phyloP scores from a whole-genome alignment of 768 basidiomycete species.

The Termitomyces eurrhizus region DNA sequence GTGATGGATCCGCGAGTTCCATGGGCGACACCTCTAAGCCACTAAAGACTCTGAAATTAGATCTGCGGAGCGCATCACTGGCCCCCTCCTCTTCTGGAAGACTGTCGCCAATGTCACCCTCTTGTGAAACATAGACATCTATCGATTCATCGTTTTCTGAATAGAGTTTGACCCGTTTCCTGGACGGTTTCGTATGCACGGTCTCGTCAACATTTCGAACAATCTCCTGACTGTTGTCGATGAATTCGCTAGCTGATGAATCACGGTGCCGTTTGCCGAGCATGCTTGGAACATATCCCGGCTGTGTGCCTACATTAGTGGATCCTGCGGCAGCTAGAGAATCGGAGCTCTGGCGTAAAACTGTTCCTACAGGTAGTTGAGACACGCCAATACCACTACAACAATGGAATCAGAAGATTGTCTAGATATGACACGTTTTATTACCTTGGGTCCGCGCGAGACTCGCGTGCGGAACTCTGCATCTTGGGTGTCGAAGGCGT shows the following conservation, averaged over 20 bases:
- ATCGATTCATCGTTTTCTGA: constrained; percentile 10
- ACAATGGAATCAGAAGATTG: constrained; percentile 12
- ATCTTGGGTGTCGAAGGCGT: constrained; percentile 14
- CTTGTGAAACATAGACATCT: background rate
- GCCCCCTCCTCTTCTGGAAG: constrained; percentile 15
- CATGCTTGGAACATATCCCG: constrained; percentile 40
- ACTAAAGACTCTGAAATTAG: constrained; percentile 47
- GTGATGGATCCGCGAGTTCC: constrained; percentile 39
- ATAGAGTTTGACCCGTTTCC: constrained; percentile 49
- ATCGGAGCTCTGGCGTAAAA: background rate
- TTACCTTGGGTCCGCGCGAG: constrained; percentile 8
- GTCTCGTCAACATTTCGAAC: constrained; percentile 32
- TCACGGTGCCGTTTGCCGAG: constrained; percentile 70
- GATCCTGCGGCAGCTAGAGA: background rate
- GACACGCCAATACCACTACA: constrained; percentile 14
- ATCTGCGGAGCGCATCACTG: constrained; percentile 21
- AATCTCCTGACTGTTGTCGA: constrained; percentile 40
- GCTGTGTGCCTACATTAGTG: constrained; percentile 21
- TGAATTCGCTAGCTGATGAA: constrained; percentile 37
- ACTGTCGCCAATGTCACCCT: constrained; percentile 11
- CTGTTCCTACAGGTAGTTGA: background rate
- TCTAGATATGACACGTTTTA: background rate
- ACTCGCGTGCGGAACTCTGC: background rate
- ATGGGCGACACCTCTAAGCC: constrained; percentile 33
- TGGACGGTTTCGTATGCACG: constrained; percentile 40